Percentiles rank a stretch among this genome's conserved stretches.
These are phyloP conservation scores for Microbotryum silenes-acaulis DNA, from an alignment of 1,284 basidiomycete species.

Conservation along the genomic window DNA sequence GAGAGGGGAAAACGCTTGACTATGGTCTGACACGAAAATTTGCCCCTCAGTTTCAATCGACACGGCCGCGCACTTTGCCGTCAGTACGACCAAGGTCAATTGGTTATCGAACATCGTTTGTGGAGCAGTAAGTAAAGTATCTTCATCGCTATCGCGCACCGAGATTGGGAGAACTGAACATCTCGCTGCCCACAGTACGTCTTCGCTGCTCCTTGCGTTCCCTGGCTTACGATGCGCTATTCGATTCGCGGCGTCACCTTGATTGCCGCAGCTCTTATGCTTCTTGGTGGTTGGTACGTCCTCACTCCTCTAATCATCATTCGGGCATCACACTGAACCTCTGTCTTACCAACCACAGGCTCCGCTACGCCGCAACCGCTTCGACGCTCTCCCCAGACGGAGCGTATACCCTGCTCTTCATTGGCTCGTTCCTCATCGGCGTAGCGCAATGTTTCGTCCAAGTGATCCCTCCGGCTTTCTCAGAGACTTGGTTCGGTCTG, in stretches of 20 bases:
- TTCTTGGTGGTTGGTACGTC: background rate
- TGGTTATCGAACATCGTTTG: constrained; percentile 5
- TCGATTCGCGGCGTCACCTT: background rate
- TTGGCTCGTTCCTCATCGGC: constrained; percentile 1
- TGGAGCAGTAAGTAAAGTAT: background rate
- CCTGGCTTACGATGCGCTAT: background rate
- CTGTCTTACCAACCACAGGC: background rate
- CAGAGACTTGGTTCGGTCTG: constrained; percentile 3
- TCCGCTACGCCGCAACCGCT: constrained; percentile 4
- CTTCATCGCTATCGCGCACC: too few species aligned
- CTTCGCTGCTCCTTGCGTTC: background rate
- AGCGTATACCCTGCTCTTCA: constrained; percentile 2
- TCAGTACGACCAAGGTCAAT: constrained; percentile 1
- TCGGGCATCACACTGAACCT: too few species aligned
- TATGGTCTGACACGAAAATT: too few species aligned
- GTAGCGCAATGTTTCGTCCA: constrained; percentile 2
- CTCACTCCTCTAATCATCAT: background rate
- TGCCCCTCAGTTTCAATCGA: background rate
- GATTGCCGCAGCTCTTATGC: background rate
- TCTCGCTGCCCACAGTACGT: background rate
- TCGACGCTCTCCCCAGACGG: background rate
- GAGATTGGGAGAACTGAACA: background rate
- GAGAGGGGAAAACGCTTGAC: too few species aligned
- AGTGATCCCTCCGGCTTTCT: constrained; percentile 2
- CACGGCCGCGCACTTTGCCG: background rate